These are phyloP conservation scores for Escallonia rubra DNA, from an alignment of 129 eudicot species.

Conservation along the genomic window DNA sequence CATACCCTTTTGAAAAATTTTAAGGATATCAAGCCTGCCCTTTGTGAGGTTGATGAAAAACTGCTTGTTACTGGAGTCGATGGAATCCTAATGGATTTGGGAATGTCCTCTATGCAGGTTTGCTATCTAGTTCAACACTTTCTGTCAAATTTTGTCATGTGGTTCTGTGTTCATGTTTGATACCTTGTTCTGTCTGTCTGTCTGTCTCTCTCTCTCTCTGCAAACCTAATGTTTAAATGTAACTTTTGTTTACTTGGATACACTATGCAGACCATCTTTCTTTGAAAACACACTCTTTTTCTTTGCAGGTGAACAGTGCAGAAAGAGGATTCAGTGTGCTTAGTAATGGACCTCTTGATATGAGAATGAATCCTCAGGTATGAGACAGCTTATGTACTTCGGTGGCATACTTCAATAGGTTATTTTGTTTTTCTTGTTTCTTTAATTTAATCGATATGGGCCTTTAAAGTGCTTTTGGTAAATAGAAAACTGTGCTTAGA, in stretches of 20 bases:
- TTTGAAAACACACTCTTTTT: not conserved
- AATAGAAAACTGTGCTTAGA: too few species aligned
- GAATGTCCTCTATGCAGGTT: conserved; percentile 99
- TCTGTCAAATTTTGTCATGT: not conserved
- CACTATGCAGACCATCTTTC: too few species aligned
- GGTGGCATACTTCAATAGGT: not conserved
- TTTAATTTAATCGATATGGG: not conserved
- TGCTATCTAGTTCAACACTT: not conserved
- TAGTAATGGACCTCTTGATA: conserved; percentile 88
- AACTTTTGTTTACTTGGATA: too few species aligned
- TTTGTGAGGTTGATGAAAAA: conserved; percentile 59
- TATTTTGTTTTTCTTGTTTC: not conserved
- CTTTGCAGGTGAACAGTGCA: conserved; percentile 76
- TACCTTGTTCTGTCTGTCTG: not conserved
- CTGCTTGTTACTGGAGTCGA: conserved; percentile 44
- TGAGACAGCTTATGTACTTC: conserved; percentile 8
- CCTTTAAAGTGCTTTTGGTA: not conserved
- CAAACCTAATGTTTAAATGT: too few species aligned
- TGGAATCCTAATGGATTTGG: conserved; percentile 96
- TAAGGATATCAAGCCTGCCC: conserved; percentile 45
- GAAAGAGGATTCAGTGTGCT: conserved; percentile 90
- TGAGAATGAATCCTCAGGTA: conserved; percentile 98
- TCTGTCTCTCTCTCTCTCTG: not conserved
- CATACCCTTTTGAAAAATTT: conserved; percentile 60
- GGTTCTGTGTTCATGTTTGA: too few species aligned